These are phyloP conservation scores for Exophiala bonariae DNA, from an alignment of 2,329 filamentous ascomycete genomes.

Conservation along the genomic window DNA sequence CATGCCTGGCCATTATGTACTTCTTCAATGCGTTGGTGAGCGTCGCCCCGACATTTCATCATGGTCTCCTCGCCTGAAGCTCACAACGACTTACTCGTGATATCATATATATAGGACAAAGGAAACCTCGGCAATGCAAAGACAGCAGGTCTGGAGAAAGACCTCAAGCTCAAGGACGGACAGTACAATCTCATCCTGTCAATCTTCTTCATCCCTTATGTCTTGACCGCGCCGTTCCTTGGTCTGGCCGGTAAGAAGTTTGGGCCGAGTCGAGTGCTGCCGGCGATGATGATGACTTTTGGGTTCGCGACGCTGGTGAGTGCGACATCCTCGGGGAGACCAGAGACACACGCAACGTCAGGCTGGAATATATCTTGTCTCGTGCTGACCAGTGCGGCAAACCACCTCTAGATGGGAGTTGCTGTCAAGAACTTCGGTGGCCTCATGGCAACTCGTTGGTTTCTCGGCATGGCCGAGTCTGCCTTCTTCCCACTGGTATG, in stretches of 20 bases:
- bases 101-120: slow-evolving; percentile 36
- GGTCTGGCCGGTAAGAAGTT: slow-evolving; percentile 68
- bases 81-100: no score
- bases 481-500: slow-evolving; percentile 64
- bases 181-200: slow-evolving; percentile 47
- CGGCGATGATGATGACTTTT: slow-evolving; percentile 67
- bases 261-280: slow-evolving; percentile 63
- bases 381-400: no score
- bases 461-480: slow-evolving; percentile 66
- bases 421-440: slow-evolving; percentile 50
- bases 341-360: no score
- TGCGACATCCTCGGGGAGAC: no score
- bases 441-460: slow-evolving; percentile 67
- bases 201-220: slow-evolving; percentile 54
- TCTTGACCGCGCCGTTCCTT: slow-evolving; percentile 39
- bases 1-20: slow-evolving; percentile 44
- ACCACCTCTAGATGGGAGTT: slow-evolving; percentile 35
- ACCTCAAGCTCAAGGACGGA: slow-evolving; percentile 43
- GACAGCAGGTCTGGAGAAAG: slow-evolving; percentile 48
- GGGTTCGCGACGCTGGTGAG: slow-evolving; percentile 59
- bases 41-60: no score
- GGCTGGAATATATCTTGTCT: no score
- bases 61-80: no score
- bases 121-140: slow-evolving; percentile 52
- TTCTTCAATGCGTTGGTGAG: slow-evolving; percentile 33